Base-by-base conservation (phyloP, 176 grass and related monocot genomes). In the Oryza glumipatula region DNA sequence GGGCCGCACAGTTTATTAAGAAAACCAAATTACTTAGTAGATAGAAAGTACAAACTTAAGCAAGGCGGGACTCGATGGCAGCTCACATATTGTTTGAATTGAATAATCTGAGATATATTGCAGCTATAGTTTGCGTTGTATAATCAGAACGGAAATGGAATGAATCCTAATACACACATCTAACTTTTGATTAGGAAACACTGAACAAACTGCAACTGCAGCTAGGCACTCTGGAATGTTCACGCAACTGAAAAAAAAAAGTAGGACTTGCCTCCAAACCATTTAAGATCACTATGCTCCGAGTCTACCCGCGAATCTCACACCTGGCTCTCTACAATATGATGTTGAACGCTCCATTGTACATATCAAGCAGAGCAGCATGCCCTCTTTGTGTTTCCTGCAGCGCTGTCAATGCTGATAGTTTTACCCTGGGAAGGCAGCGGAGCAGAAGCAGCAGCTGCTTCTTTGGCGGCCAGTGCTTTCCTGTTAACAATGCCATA, bases 401-500 rank as follows among this genome's bases (percentile, higher is more conserved):
- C 39, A 51, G 80, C 44, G 52, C 67, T 88, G 14, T 91, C 72
- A 63, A 94, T 87, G 86, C 80, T 90, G 70, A 94, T 94, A 12
- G 90, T 94, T 46, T 78, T 94, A 41, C 93, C 90, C 73, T 86
- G 89, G 43, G 75, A 73, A 35, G 92, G 92, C 23, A 85, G 46
- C 0, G 81, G 47, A 56, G 85, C 90, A 67, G 90, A 58, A 30
- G 84, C 43, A n/a, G 89, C 72, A 5, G 85, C 84, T 15, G 84
- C 89, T 86, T 89, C 90, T 60, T 92, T 91, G 33, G 90, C 90
- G 0, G 90, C 93, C 19, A 92, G 82, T 0, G 84, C 93, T 81
- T 95, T 95, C 88, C 83, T 88, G 72, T 82, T 95, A 54, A 93
- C 81, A 87, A 95, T 91, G 72, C 92, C 78, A 85, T 97, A 94